phyloP scores from a whole-genome alignment of 345 rosid genomes.

The Gossypium arboreum region DNA sequence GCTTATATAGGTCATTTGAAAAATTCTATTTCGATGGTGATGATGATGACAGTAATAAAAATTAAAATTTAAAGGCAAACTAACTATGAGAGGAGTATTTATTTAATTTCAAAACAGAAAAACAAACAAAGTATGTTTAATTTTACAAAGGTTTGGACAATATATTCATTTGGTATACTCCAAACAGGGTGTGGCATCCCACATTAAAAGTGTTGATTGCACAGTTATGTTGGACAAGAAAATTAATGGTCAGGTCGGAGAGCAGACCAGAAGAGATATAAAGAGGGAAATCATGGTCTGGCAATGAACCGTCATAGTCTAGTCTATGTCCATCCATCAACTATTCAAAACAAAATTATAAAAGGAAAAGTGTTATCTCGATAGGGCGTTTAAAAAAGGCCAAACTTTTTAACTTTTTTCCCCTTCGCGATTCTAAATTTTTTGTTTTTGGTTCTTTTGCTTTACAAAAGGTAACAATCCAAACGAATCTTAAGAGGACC shows the following conservation, averaged over 20 bases:
- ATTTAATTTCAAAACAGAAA: no score
- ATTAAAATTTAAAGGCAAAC: no score
- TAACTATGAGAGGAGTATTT: no score
- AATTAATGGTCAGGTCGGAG: not conserved
- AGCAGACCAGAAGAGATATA: not conserved
- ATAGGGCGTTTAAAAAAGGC: constrained; percentile 11
- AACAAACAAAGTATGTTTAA: no score
- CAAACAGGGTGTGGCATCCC: not conserved
- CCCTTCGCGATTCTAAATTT: not conserved
- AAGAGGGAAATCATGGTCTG: not conserved
- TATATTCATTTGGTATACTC: not conserved
- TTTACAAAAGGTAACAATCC: constrained; percentile 22
- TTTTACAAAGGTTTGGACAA: not conserved
- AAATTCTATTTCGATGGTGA: no score
- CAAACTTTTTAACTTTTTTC: not conserved
- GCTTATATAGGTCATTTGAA: no score
- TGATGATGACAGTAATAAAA: no score
- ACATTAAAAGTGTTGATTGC: not conserved
- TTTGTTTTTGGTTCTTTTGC: not conserved
- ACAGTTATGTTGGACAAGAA: not conserved
- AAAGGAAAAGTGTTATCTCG: not conserved
- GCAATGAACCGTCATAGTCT: constrained; percentile 11
- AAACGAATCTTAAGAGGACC: constrained; percentile 27
- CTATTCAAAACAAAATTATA: not conserved
- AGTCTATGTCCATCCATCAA: constrained; percentile 7